Conservation (phyloP, 768 basidiomycete species). For the Calocera cornea region DNA sequence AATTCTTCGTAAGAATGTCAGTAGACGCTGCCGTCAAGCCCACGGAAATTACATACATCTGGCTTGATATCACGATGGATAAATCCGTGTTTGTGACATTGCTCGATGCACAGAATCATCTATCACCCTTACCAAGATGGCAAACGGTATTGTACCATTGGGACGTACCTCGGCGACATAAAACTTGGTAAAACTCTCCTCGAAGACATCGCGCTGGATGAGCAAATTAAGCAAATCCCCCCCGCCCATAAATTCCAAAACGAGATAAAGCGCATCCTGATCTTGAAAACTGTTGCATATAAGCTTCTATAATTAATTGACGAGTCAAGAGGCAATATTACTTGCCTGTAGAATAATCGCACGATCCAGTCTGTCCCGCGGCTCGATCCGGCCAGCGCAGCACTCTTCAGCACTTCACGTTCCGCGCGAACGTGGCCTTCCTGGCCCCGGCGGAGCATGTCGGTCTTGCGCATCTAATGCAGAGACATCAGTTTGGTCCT, state of each 20-base stretch:
- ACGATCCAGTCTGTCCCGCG: constrained; percentile 87
- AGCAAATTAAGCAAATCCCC: constrained; percentile 92
- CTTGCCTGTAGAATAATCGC: constrained; percentile 57
- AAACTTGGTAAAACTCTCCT: constrained; percentile 82
- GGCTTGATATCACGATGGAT: constrained; percentile 98
- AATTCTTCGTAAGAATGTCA: constrained; percentile 47
- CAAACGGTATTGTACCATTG: not conserved
- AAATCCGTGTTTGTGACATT: constrained; percentile 87
- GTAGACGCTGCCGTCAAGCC: constrained; percentile 19
- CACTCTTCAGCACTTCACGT: constrained; percentile 83
- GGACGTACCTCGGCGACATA: constrained; percentile 76
- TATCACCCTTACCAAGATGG: constrained; percentile 21
- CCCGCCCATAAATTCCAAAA: constrained; percentile 91
- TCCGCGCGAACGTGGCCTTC: constrained; percentile 96
- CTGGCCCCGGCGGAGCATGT: constrained; percentile 92
- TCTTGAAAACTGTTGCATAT: constrained; percentile 57
- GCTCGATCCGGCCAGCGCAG: constrained; percentile 62
- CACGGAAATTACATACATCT: constrained; percentile 40
- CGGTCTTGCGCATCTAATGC: constrained; percentile 64
- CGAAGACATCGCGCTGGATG: constrained; percentile 82
- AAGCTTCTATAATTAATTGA: not conserved
- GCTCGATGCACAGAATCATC: constrained; percentile 91
- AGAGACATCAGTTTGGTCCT: constrained; percentile 11
- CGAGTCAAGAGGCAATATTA: constrained; percentile 16
- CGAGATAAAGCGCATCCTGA: constrained; percentile 86